Percentiles rank a stretch among this genome's conserved stretches.
phyloP scores from a whole-genome alignment of 148 eudicot genomes.

The Persicaria maculosa region DNA sequence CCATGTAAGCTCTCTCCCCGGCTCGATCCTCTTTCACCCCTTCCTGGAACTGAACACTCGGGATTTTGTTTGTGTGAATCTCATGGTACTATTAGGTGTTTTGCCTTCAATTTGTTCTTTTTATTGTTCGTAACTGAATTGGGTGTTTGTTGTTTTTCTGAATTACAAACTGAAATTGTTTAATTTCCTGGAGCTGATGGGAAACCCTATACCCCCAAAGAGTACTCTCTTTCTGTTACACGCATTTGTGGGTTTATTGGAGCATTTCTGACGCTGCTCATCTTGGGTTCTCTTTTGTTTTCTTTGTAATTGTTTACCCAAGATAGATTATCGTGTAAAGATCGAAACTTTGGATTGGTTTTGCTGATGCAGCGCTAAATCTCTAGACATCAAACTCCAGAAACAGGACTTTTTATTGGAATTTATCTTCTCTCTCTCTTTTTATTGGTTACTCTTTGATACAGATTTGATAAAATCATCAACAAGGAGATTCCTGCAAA shows the following conservation, averaged over 20 bases:
- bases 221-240: neutral
- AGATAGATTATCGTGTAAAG: neutral
- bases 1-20: constrained; percentile 36
- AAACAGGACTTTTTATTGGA: neutral
- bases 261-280: neutral
- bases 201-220: constrained; percentile 5
- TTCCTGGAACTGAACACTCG: neutral
- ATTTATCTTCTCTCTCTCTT: neutral
- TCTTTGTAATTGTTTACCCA: neutral
- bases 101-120: neutral
- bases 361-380: neutral
- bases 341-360: neutral
- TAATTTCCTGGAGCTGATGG: neutral
- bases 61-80: neutral
- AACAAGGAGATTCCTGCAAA: constrained; percentile 88
- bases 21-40: neutral
- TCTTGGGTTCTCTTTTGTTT: neutral
- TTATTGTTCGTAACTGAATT: neutral
- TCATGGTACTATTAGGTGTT: neutral
- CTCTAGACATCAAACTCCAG: neutral
- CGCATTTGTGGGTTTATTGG: too few species aligned
- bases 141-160: neutral
- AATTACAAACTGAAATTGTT: neutral
- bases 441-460: constrained; percentile 14
- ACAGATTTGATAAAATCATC: constrained; percentile 93